Evolutionary conservation across 352 stramenopile genomes (phyloP).

Genomic region (Aphanomyces astaci): DNA sequence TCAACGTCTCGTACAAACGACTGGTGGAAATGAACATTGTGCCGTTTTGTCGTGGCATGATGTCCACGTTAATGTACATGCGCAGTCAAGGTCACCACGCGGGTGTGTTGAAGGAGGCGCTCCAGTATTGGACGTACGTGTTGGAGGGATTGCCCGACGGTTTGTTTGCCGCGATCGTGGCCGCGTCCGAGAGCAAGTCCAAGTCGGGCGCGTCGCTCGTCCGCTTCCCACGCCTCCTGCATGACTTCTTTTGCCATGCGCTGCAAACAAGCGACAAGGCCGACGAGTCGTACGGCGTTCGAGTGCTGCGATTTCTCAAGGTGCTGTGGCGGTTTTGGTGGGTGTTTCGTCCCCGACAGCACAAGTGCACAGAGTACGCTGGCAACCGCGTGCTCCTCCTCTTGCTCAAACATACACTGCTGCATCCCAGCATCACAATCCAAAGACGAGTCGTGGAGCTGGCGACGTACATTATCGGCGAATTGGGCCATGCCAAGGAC

Average conservation of each 20-base stretch:
- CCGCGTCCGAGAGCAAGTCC: neutral
- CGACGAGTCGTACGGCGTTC: conserved; percentile 16
- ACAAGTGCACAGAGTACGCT: conserved; percentile 3
- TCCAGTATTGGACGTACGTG: conserved; percentile 15
- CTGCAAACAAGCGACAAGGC: neutral
- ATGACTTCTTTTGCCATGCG: conserved; percentile 7
- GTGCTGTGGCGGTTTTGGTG: conserved; percentile 20
- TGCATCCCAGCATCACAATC: conserved; percentile 2
- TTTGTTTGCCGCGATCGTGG: neutral
- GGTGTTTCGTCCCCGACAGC: conserved; percentile 6
- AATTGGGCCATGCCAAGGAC: neutral
- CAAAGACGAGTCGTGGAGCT: conserved; percentile 15
- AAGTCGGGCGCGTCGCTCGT: neutral
- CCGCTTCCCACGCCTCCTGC: conserved; percentile 9
- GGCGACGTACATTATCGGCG: conserved; percentile 2
- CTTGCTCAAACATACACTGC: neutral
- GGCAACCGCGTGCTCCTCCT: conserved; percentile 7
- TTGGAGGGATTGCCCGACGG: conserved; percentile 10
- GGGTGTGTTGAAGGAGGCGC: neutral
- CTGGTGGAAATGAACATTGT: conserved; percentile 4
- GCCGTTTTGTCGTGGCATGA: conserved; percentile 12
- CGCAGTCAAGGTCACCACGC: conserved; percentile 1
- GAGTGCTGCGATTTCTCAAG: conserved; percentile 6
- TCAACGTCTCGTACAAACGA: neutral
- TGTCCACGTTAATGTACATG: conserved; percentile 10